Evolutionary conservation across 768 basidiomycete species (phyloP), one percentile per base, ranked within the genome.

Genomic region (Kwoniella sp.): DNA sequence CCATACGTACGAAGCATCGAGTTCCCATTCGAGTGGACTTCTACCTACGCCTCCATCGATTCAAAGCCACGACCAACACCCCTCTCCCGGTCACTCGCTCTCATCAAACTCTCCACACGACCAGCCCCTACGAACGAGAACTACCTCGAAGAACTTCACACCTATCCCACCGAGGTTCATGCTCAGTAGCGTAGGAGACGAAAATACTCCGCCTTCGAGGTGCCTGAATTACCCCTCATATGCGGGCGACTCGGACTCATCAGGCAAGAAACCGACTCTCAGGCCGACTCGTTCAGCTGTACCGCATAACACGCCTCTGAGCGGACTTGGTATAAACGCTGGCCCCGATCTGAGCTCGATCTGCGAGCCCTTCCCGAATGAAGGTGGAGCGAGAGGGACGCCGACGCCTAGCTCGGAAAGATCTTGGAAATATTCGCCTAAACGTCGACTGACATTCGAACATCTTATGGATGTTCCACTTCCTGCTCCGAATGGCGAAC

Each of bases 401-500:
- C 40, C 40, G 8, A 44, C 40, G 3, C 40, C 40, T 9, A 15
- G 17, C 17, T 44, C 40, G 8, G 40, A 44, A 10, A 19, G 40
- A 44, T 44, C 40, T 6, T 44, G 40, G 40, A 44, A 15, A 19
- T 44, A 10, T 19, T 9, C 40, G 10, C 40, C 40, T 44, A 6
- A 19, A 44, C 40, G 40, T 19, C 40, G 40, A 44, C 40, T 44
- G 8, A 61, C 50, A 17, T 61, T 44, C 13, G 51, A 61, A 19
- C 40, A 52, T 6, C 27, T 61, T 19, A 37, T 61, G 24, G 29
- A 61, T 54, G 22, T 44, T 22, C 60, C 60, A 9, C 29, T 61
- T 29, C 60, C 60, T 61, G 29, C 26, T 17, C 60, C 60, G 2
- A 61, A 61, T 17, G 60, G 52, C 1, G 22, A 61, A 24, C 60